Base-by-base conservation (phyloP, 768 basidiomycete genomes). In the Serendipita sp. region DNA sequence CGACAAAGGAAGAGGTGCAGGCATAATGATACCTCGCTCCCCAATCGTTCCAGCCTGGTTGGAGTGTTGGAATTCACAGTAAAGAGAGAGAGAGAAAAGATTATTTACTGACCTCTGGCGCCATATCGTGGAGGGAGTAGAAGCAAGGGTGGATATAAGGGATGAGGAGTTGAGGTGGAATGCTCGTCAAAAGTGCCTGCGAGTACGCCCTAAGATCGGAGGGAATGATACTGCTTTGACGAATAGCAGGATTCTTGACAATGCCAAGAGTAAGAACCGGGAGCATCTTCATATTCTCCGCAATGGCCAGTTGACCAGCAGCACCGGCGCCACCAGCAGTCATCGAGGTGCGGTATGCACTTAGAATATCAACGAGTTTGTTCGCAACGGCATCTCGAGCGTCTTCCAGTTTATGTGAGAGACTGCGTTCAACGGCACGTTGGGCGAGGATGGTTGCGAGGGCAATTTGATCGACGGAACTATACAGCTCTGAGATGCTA, bases 61-160 rank as follows among this genome's bases (percentile, higher is more conserved):
- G n/a, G 68, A n/a, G 18, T 35, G 32, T n/a, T 65, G n/a, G 68
- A 11, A 30, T 35, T 36, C 28, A 3, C 66, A 34, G 58, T 36
- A 32, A 15, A 32, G 63, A 16, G 38, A 41, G n/a, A 32, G 63
- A 16, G 38, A 41, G 44, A 34, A 51, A 7, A 51, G 8, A n/a
- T 15, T 23, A 45, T 16, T 18, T 36, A 70, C 79, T 67, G 66
- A 91, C 91, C 77, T 96, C 91, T 23, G 88, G 84, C 11, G 88
- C 82, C 96, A 99, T 99, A 72, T 86, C 93, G 76, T 98, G 95
- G 66, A 99, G 76, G 3, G 92, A 89, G 76, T 95, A 98, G 80
- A 99, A 96, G 15, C 82, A 82, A 2, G 96, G 94, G 75, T 98
- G 90, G 69, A 98, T 82, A 74, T 96, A 98, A 0, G 96, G 92